Base-by-base conservation (phyloP, 2,329 filamentous ascomycete genomes). In the Ophiocordyceps camponoti-saundersi region DNA sequence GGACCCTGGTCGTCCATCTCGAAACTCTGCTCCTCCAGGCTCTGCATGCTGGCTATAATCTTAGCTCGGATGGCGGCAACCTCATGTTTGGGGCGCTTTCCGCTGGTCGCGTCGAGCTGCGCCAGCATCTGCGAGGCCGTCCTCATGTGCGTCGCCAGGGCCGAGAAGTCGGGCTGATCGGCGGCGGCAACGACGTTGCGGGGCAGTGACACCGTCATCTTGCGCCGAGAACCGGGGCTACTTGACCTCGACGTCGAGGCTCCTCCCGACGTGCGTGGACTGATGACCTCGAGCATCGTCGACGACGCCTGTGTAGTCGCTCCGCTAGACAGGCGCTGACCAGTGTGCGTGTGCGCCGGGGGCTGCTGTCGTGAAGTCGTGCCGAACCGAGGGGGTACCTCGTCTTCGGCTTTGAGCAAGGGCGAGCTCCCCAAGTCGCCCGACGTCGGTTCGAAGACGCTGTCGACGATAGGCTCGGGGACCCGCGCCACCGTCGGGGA, bases 21-120 rank as follows among this genome's bases (percentile, higher is more conserved):
- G 55, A 92, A 92, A 59, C 80, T 89, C 60, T 90, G 82, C 61
- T 92, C 86, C 61, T 92, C 85, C 10, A 92, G 66, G 53, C 75
- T 87, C 60, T 92, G 85, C 86, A 92, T 92, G 61, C 85, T 90
- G 3, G 85, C 85, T 55, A 92, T 92, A 52, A 92, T 92, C 64
- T 86, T 88, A 40, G 84, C 80, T 54, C 86, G 75, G 60, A 92
- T 92, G 8, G 85, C 82, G 18, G 84, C 85, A 5, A 92, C 85
- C 62, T 92, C 85, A 29, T 80, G 77, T 57, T 77, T 83, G 1
- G 85, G 85, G 32, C 85, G 72, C 63, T 90, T 92, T 26, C 84
- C 82, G 52, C 82, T 82, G 21, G 83, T 90, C 2, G 82, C 77
- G 49, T 92, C 85, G 11, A 92, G 71, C 56, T 92, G 85, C 15